Evolutionary conservation across 2,329 filamentous ascomycete genomes (phyloP).

Genomic region (Phialemonium atrogriseum): DNA sequence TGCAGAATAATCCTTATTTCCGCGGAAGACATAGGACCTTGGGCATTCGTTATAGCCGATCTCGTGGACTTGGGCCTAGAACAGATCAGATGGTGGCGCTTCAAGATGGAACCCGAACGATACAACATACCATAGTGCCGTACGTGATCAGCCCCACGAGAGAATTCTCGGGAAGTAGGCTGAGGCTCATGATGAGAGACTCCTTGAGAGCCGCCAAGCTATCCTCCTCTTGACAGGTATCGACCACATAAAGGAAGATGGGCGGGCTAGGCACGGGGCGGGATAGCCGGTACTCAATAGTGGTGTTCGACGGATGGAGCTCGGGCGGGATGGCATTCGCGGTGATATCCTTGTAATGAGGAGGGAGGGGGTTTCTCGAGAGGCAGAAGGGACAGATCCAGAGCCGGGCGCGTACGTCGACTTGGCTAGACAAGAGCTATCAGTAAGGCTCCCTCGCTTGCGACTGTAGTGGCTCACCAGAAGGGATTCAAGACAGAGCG

Average conservation of each 20-base stretch:
- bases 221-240: slow-evolving; percentile 83
- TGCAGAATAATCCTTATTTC: slow-evolving; percentile 94
- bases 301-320: slow-evolving; percentile 73
- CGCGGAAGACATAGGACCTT: slow-evolving; percentile 96
- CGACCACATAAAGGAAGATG: slow-evolving; percentile 81
- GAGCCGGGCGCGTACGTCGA: slow-evolving; percentile 73
- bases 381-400: slow-evolving; percentile 90
- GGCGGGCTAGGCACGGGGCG: slow-evolving; percentile 77
- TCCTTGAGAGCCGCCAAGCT: slow-evolving; percentile 77
- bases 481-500: slow-evolving; percentile 94
- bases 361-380: slow-evolving; percentile 71
- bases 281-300: slow-evolving; percentile 80
- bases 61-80: slow-evolving; percentile 89
- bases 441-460: slow-evolving; percentile 11
- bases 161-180: slow-evolving; percentile 71
- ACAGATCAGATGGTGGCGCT: slow-evolving; percentile 3
- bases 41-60: slow-evolving; percentile 97
- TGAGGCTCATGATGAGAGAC: slow-evolving; percentile 78
- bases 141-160: slow-evolving; percentile 79
- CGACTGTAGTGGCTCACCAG: slow-evolving; percentile 53
- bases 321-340: slow-evolving; percentile 75
- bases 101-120: slow-evolving; percentile 14
- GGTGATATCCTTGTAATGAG: slow-evolving; percentile 86
- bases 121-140: slow-evolving; percentile 90
- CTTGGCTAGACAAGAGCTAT: slow-evolving; percentile 48